Evolutionary conservation across 768 basidiomycete species (phyloP).

Genomic region (Mycena filopes): DNA sequence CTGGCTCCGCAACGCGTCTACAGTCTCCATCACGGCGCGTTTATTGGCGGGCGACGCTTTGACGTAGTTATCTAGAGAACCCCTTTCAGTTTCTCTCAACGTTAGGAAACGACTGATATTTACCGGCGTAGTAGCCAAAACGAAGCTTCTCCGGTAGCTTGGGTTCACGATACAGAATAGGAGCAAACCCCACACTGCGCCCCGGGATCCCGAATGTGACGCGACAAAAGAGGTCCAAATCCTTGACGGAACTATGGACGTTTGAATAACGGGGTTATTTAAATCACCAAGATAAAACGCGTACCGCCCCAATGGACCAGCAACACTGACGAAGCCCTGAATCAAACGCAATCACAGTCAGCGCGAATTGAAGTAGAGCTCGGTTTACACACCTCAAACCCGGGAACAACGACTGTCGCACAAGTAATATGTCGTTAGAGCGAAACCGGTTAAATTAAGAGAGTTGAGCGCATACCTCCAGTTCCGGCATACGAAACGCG

Average conservation of each 20-base stretch:
- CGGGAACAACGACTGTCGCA: conserved; percentile 71
- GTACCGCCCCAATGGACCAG: conserved; percentile 77
- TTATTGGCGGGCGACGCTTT: conserved; percentile 77
- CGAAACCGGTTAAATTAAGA: background rate
- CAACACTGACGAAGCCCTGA: conserved; percentile 63
- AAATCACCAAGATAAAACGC: conserved; percentile 20
- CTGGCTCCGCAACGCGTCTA: conserved; percentile 68
- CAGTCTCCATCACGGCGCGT: conserved; percentile 79
- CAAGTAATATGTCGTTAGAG: background rate
- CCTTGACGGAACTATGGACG: conserved; percentile 66
- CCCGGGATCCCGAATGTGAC: conserved; percentile 63
- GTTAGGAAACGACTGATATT: conserved; percentile 30
- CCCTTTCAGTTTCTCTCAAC: conserved; percentile 5
- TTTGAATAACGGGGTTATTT: conserved; percentile 20
- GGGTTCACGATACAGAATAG: conserved; percentile 71
- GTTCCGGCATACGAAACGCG: conserved; percentile 65
- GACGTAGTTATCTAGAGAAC: conserved; percentile 61
- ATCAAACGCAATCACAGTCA: no score
- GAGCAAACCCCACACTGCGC: conserved; percentile 53
- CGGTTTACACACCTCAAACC: no score
- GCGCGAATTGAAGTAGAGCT: no score
- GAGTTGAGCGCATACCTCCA: conserved; percentile 46
- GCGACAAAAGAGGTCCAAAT: conserved; percentile 71
- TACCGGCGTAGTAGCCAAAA: conserved; percentile 83
- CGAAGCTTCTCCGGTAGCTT: conserved; percentile 66